Evolutionary conservation across 192 early-diverging fungal species (phyloP).

Genomic region (Backusella mclennaniae): DNA sequence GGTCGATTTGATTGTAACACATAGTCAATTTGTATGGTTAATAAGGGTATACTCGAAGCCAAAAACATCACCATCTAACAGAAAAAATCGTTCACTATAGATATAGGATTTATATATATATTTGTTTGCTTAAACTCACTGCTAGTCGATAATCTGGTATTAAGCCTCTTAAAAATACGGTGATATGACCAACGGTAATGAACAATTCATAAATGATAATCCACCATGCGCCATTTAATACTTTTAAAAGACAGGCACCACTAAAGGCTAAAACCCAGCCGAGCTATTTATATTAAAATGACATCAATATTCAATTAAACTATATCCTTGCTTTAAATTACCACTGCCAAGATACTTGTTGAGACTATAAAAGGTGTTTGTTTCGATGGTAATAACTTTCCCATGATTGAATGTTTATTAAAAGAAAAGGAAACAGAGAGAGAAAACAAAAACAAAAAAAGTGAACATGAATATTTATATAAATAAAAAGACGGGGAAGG

Average conservation of each 20-base stretch:
- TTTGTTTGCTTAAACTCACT: constrained; percentile 4
- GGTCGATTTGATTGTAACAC: constrained; percentile 12
- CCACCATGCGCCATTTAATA: constrained; percentile 27
- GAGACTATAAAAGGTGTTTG: constrained; percentile 3
- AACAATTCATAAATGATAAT: constrained; percentile 19
- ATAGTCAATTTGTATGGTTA: constrained; percentile 27
- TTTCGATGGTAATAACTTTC: not conserved
- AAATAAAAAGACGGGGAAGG: not conserved
- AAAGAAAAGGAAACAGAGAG: not conserved
- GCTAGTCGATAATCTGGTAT: constrained; percentile 15
- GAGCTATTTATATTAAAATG: constrained; percentile 1
- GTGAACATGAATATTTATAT: not conserved
- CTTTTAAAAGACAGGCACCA: constrained; percentile 18
- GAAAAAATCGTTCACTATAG: not conserved
- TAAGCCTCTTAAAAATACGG: constrained; percentile 9
- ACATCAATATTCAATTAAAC: not conserved
- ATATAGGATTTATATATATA: not conserved
- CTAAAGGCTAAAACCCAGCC: constrained; percentile 13
- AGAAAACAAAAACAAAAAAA: not conserved
- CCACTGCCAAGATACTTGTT: not conserved
- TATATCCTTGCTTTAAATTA: not conserved
- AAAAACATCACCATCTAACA: constrained; percentile 19
- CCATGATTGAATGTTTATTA: not conserved
- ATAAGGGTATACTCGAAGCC: constrained; percentile 22
- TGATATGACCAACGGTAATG: not conserved